A percentile compares a stretch with the other conserved stretches of the same genome.
These are phyloP conservation scores for Harringtonia aguacate DNA, from an alignment of 2,329 filamentous ascomycete species.

Conservation along the genomic window DNA sequence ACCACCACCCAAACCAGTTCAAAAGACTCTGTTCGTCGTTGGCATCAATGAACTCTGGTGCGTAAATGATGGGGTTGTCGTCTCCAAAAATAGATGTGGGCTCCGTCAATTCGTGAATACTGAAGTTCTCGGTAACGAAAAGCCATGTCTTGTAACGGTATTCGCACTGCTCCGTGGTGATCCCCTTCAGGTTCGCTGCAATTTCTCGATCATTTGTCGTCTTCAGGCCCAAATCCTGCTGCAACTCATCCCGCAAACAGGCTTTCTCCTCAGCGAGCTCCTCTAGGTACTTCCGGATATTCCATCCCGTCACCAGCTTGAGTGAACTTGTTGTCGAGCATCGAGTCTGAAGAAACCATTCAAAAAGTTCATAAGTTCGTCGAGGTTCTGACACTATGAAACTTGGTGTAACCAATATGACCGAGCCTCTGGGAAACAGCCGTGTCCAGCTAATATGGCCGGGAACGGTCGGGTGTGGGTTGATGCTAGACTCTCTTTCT, in stretches of 20 bases:
- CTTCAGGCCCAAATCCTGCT: constrained; percentile 10
- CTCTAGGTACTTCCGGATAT: constrained; percentile 24
- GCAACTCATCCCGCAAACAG: constrained; percentile 11
- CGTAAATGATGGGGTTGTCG: constrained; percentile 30
- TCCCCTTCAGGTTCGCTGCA: constrained; percentile 15
- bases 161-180: constrained; percentile 15
- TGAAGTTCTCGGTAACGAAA: constrained; percentile 14
- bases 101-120: constrained; percentile 13
- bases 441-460: constrained; percentile 25
- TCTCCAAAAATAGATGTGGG: constrained; percentile 20
- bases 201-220: constrained; percentile 12
- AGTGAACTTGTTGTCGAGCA: constrained; percentile 9
- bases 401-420: constrained; percentile 38
- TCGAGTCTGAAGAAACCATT: constrained; percentile 24
- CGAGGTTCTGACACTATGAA: constrained; percentile 35
- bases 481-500: background rate
- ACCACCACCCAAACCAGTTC: constrained; percentile 54
- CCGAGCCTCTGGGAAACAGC: constrained; percentile 33
- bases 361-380: constrained; percentile 24
- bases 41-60: constrained; percentile 35
- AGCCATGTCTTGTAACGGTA: constrained; percentile 11
- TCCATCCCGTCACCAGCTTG: constrained; percentile 24
- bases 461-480: constrained; percentile 10
- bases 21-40: constrained; percentile 53
- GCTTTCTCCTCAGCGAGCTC: constrained; percentile 23